These are phyloP conservation scores for Saccharomycopsis lassenensis DNA, from an alignment of 805 yeast genomes.

Conservation along the genomic window DNA sequence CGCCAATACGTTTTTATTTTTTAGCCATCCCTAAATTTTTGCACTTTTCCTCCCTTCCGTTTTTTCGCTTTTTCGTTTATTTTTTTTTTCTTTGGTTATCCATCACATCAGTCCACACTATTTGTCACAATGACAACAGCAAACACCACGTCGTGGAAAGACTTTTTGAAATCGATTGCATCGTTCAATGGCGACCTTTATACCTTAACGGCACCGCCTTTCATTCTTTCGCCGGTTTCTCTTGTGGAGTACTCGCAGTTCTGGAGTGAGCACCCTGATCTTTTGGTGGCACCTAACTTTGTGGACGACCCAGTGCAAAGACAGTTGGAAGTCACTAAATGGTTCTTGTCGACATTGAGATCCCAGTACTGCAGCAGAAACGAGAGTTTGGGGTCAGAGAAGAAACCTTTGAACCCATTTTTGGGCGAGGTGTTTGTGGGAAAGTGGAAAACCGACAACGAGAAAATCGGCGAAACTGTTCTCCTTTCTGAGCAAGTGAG, in stretches of 20 bases:
- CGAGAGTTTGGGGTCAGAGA: slow-evolving; percentile 89
- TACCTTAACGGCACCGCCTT: slow-evolving; percentile 93
- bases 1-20: too few relatives aligned
- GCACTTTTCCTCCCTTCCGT: too few relatives aligned
- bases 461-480: slow-evolving; percentile 62
- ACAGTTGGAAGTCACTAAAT: slow-evolving; percentile 70
- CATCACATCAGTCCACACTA: too few relatives aligned
- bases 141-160: slow-evolving; percentile 66
- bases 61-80: too few relatives aligned
- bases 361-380: slow-evolving; percentile 91
- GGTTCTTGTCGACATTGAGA: slow-evolving; percentile 86
- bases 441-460: slow-evolving; percentile 59
- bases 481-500: slow-evolving; percentile 86
- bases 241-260: slow-evolving; percentile 86
- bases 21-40: too few relatives aligned
- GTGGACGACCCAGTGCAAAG: slow-evolving; percentile 51
- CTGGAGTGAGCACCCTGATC: slow-evolving; percentile 90
- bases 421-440: slow-evolving; percentile 92
- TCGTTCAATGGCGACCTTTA: slow-evolving; percentile 91
- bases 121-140: neutral
- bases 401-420: slow-evolving; percentile 94
- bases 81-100: too few relatives aligned
- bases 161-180: slow-evolving; percentile 82
- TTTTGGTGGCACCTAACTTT: slow-evolving; percentile 62
- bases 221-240: slow-evolving; percentile 84